A percentile compares a stretch with the other conserved stretches of the same genome.
Evolutionary conservation across 495 filamentous ascomycete species (phyloP).

Genomic region (Penicillium angulare): DNA sequence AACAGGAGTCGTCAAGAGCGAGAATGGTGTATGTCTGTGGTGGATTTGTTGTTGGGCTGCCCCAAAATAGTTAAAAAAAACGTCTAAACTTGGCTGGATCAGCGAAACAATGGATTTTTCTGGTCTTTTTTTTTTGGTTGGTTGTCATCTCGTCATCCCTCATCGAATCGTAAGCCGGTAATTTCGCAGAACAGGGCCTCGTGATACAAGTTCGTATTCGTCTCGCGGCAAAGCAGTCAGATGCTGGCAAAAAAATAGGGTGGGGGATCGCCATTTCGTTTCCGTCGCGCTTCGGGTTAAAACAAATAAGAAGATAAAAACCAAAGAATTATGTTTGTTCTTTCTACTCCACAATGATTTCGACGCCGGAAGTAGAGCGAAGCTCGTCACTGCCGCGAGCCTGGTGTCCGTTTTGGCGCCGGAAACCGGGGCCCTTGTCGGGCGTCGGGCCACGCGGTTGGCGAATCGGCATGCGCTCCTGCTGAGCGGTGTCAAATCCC

Average conservation of each 20-base stretch:
- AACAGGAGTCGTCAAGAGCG: not conserved
- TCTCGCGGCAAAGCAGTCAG: slow-evolving; percentile 48
- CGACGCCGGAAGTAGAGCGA: slow-evolving; percentile 54
- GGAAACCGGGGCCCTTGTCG: slow-evolving; percentile 77
- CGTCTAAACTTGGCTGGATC: slow-evolving; percentile 50
- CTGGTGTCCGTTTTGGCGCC: slow-evolving; percentile 77
- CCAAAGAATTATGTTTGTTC: not conserved
- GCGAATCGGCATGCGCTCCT: slow-evolving; percentile 69
- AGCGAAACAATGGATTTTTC: slow-evolving; percentile 44
- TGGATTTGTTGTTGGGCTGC: slow-evolving; percentile 42
- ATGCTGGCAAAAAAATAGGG: slow-evolving; percentile 32
- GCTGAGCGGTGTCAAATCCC: slow-evolving; percentile 60
- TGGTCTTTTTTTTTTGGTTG: slow-evolving; percentile 41
- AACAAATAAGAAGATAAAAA: not conserved
- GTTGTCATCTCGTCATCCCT: slow-evolving; percentile 58
- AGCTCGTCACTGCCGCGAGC: slow-evolving; percentile 78
- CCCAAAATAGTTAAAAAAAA: slow-evolving; percentile 43
- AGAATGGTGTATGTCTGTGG: slow-evolving; percentile 10
- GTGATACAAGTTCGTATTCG: slow-evolving; percentile 50
- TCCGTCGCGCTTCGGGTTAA: not conserved
- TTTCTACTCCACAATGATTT: slow-evolving; percentile 56
- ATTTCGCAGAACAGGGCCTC: slow-evolving; percentile 45
- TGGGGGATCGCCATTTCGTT: slow-evolving; percentile 22
- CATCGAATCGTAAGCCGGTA: slow-evolving; percentile 55
- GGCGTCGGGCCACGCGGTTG: slow-evolving; percentile 77